phyloP scores from a whole-genome alignment of 306 rosid species.

The Inga laurina region DNA sequence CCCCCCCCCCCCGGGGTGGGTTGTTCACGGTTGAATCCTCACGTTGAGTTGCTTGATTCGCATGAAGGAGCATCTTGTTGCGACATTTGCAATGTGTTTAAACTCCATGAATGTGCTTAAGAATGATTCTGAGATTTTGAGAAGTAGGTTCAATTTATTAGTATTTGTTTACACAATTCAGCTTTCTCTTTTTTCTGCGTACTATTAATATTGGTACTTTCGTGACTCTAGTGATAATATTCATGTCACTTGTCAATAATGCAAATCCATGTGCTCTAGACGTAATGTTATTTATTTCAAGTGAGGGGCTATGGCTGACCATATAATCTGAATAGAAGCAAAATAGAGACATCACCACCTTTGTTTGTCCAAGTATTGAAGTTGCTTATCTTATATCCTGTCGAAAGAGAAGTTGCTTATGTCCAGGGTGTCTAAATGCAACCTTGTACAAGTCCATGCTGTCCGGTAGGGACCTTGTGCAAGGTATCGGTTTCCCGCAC shows the following conservation, averaged over 20 bases:
- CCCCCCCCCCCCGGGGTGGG: neutral
- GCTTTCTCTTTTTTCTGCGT: neutral
- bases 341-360: neutral
- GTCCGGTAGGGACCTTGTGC: neutral
- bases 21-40: neutral
- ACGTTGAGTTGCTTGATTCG: neutral
- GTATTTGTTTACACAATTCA: neutral
- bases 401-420: neutral
- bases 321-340: neutral
- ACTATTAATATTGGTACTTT: neutral
- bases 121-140: neutral
- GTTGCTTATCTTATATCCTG: neutral
- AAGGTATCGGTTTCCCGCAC: neutral
- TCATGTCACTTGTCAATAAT: neutral
- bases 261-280: neutral
- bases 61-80: neutral
- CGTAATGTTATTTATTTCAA: neutral
- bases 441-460: neutral
- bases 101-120: neutral
- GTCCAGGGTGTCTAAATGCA: neutral
- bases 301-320: neutral
- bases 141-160: neutral
- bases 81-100: neutral
- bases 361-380: neutral
- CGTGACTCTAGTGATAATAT: neutral